Evolutionary conservation across 2,329 filamentous ascomycete genomes (phyloP), one percentile per base, ranked within the genome.

Genomic region (Emergomyces africanus): DNA sequence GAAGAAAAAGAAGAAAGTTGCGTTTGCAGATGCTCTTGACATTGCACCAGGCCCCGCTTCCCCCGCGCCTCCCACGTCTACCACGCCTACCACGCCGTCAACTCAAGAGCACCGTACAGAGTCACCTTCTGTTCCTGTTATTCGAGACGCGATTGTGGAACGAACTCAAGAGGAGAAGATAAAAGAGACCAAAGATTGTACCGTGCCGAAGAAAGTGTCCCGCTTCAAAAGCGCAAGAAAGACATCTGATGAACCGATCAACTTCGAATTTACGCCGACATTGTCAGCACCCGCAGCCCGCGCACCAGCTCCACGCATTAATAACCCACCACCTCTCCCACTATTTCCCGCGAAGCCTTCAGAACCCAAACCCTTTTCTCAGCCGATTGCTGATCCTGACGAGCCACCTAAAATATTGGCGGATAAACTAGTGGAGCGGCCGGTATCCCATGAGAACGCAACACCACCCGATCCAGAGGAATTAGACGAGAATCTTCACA

Each of bases 1-100:
- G 9, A 71, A 70, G 68, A 33, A 67, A 50, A 81, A 80, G 69
- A 95, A 94, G 74, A 85, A 82, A 18, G 90, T 96, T 30, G 83
- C 86, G n/a, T 96, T 96, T 72, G 86, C 90, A 1, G 76, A 85
- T 39, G 78, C 79, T 5, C 75, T 95, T 39, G 88, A 94, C 65
- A 84, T 95, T 62, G 85, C 87, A 35, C 77, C 74, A 53, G 70
- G 73, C 25, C 64, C 74, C 39, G 63, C 20, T 44, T 14, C 65
- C 46, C 63, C 54, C 30, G 54, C 68, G 62, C 25, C 61, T 57
- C 50, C 62, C 44, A 28, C 59, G 18, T n/a, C n/a, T n/a, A n/a
- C 54, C 30, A 54, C 68, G 62, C 25, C 61, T 57, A 50, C 62
- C 44, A 28, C 59, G 18, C n/a, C n/a, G n/a, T 65, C 65, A 54